Evolutionary conservation across 1,284 basidiomycete species (phyloP), one percentile per base, ranked within the genome.

Genomic region (Tylopilus sp.): DNA sequence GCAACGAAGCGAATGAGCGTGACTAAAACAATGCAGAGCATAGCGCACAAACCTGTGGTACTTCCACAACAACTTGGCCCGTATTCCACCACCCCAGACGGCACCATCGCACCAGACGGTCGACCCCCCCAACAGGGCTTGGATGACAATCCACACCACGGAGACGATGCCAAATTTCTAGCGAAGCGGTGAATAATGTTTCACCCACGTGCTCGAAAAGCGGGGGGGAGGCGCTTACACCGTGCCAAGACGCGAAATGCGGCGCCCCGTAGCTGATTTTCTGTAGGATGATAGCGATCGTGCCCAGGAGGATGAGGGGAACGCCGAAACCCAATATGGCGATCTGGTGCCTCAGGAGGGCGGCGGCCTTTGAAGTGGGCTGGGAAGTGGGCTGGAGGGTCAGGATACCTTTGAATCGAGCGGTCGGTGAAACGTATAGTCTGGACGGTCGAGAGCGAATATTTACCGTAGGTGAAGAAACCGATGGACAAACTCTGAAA

Each of bases 41-140:
- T 59, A 67, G 15, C 37, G 44, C 20, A 12, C 53, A 4, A 54
- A 82, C 84, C 85, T 72, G 59, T 88, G 85, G 55, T 86, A 88
- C 61, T 87, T 88, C 83, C 85, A 88, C n/a, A 86, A 46, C 0
- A 68, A 60, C 61, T 85, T 88, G 21, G 85, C 83, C 64, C 76
- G 81, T 46, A 72, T 65, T 17, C 79, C 80, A 3, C 85, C 84
- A 15, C 85, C 84, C 59, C 87, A 83, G 1, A 74, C 70, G 10
- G 70, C 72, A 12, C 85, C 85, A 14, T 69, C 72, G 53, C 76
- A 81, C 85, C 85, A 88, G 12, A 88, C 83, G 47, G 82, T 86
- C 14, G 75, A 81, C 2, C 73, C 82, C 10, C 85, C 85, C 0
- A 86, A 7, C 14, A 72, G 53, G 11, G 77, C 65, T 59, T 88